Conservation (phyloP, 2,329 filamentous ascomycete species). For the Keithomyces neogunnii region DNA sequence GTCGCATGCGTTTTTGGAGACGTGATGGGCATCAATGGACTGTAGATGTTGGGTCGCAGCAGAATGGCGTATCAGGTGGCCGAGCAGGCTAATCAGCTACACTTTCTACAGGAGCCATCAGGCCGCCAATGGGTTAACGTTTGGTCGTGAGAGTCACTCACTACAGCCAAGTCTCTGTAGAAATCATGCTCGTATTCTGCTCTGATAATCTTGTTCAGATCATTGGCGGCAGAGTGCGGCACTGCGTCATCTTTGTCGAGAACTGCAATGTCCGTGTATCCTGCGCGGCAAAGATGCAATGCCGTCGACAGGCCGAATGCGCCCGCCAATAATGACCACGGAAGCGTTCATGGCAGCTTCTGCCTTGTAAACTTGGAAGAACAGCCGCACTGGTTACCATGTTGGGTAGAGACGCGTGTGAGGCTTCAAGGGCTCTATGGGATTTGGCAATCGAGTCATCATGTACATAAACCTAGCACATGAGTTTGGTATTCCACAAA, state of each 20-base stretch:
- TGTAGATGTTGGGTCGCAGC: too few relatives aligned
- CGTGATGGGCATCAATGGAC: too few relatives aligned
- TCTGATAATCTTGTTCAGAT: slow-evolving; percentile 54
- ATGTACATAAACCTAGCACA: too few relatives aligned
- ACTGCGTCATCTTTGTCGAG: slow-evolving; percentile 29
- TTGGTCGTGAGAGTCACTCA: slow-evolving; percentile 12
- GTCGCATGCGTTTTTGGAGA: slow-evolving; percentile 29
- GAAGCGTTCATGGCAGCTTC: neutral
- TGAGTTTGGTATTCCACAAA: too few relatives aligned
- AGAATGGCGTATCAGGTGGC: too few relatives aligned
- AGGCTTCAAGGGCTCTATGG: too few relatives aligned
- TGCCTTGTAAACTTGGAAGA: too few relatives aligned
- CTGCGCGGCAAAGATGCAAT: slow-evolving; percentile 32
- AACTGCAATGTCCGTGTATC: slow-evolving; percentile 38
- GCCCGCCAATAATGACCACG: slow-evolving; percentile 31
- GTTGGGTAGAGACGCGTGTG: neutral
- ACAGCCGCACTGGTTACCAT: neutral
- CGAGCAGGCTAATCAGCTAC: slow-evolving; percentile 4
- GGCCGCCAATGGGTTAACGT: too few relatives aligned
- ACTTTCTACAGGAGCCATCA: too few relatives aligned
- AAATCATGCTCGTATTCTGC: slow-evolving; percentile 50
- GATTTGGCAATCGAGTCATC: too few relatives aligned
- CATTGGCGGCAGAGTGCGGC: slow-evolving; percentile 47
- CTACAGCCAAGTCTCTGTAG: slow-evolving; percentile 45
- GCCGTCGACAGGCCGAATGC: slow-evolving; percentile 43